Conservation (phyloP, 768 basidiomycete species). For the Tricholoma flavovirens region DNA sequence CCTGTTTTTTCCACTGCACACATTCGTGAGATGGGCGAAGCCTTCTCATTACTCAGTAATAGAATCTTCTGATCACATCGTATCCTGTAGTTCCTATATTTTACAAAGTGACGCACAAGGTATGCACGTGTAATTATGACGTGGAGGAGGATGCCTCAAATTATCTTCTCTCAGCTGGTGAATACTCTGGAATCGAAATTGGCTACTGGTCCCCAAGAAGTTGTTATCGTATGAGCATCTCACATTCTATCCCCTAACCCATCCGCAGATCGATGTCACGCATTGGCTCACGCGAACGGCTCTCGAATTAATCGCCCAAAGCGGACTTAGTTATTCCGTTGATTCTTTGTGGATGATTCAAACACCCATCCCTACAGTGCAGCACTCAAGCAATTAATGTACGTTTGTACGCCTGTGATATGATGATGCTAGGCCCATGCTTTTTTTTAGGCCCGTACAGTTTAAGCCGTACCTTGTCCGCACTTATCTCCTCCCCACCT, state of each 20-base stretch:
- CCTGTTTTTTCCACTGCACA: constrained; percentile 32
- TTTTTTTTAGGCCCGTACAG: neutral
- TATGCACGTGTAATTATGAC: no score
- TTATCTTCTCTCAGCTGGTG: neutral
- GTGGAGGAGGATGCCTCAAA: no score
- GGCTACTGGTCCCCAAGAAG: constrained; percentile 10
- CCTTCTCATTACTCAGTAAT: neutral
- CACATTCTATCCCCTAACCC: neutral
- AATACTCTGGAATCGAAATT: constrained; percentile 8
- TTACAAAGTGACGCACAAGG: constrained; percentile 14
- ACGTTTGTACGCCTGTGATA: constrained; percentile 5
- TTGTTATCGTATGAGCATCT: neutral
- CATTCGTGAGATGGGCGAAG: constrained; percentile 23
- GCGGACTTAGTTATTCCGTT: constrained; percentile 26
- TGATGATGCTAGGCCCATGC: neutral
- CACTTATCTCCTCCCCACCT: constrained; percentile 8
- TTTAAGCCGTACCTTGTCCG: constrained; percentile 12
- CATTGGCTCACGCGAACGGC: constrained; percentile 26
- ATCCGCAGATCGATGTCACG: constrained; percentile 18
- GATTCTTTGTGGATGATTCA: constrained; percentile 22
- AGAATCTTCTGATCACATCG: neutral
- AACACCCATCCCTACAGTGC: constrained; percentile 22
- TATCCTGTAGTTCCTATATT: constrained; percentile 10
- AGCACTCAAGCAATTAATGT: constrained; percentile 24
- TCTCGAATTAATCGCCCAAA: constrained; percentile 26